A percentile compares a stretch with the other conserved stretches of the same genome.
These are phyloP conservation scores for Teunomyces barrocoloradensis DNA, from an alignment of 805 yeast species.

Conservation along the genomic window DNA sequence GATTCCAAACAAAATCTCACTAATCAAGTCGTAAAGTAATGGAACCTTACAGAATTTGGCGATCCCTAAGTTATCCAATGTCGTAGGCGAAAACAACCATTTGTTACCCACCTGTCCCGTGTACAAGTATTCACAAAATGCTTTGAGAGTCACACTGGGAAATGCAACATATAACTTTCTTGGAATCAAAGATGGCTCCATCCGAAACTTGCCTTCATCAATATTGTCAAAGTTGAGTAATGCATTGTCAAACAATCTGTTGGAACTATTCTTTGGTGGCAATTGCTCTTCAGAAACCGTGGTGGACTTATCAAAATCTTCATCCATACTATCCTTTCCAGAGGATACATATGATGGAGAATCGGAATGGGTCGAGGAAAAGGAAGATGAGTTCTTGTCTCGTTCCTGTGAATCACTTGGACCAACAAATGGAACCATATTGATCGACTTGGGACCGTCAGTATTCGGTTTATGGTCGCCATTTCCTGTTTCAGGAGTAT, in stretches of 20 bases:
- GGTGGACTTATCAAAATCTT: conserved; percentile 1
- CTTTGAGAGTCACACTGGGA: conserved; percentile 56
- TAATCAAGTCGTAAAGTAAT: conserved; percentile 62
- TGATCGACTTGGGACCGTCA: not conserved
- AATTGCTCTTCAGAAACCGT: not conserved
- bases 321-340: conserved; percentile 9
- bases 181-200: conserved; percentile 67
- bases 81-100: conserved; percentile 70
- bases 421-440: not conserved
- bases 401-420: conserved; percentile 4
- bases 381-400: conserved; percentile 6
- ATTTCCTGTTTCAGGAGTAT: not conserved
- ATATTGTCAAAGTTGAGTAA: conserved; percentile 33
- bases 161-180: conserved; percentile 69
- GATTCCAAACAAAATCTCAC: conserved; percentile 67
- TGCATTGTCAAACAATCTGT: conserved; percentile 16
- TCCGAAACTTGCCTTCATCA: conserved; percentile 27
- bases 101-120: conserved; percentile 78
- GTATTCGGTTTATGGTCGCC: not conserved
- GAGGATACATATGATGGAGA: conserved; percentile 5
- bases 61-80: conserved; percentile 59
- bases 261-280: not conserved
- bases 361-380: conserved; percentile 7
- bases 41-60: conserved; percentile 70
- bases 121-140: conserved; percentile 68